Conservation (phyloP, 2,329 filamentous ascomycete genomes). For the Nemania sp. region DNA sequence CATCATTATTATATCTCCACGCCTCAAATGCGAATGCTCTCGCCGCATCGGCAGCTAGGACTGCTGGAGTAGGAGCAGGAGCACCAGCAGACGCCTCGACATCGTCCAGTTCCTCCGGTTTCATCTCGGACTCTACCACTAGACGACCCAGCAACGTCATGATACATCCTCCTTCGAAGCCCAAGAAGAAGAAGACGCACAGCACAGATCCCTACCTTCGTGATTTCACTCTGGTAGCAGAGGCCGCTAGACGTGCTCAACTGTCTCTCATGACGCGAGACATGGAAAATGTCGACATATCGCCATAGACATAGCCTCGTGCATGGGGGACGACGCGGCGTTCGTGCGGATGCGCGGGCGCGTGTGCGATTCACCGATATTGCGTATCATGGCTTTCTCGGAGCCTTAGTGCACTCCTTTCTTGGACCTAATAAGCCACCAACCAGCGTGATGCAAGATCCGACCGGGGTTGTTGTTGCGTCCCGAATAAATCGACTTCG, state of each 20-base stretch:
- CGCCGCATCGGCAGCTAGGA: background rate
- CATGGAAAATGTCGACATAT: constrained; percentile 73
- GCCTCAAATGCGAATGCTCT: constrained; percentile 11
- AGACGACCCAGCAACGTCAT: constrained; percentile 30
- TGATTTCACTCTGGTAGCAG: constrained; percentile 84
- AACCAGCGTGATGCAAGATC: constrained; percentile 17
- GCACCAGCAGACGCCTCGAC: constrained; percentile 6
- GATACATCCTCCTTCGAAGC: constrained; percentile 33
- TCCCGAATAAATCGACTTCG: constrained; percentile 16
- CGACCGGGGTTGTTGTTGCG: constrained; percentile 13
- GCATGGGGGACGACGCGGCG: background rate
- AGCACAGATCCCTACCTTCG: constrained; percentile 67
- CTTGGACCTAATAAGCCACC: constrained; percentile 2
- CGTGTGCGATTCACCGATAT: background rate
- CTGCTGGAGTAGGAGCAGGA: too few relatives aligned
- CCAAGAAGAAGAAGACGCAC: constrained; percentile 32
- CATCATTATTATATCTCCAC: constrained; percentile 24
- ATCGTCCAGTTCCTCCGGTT: constrained; percentile 22
- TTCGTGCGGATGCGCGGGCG: background rate
- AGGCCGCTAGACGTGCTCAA: constrained; percentile 91
- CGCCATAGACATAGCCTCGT: constrained; percentile 24
- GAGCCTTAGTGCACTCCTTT: constrained; percentile 7
- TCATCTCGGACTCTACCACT: constrained; percentile 21
- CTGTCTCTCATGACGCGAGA: constrained; percentile 88
- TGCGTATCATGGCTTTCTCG: constrained; percentile 3